Evolutionary conservation across 805 yeast species (phyloP).

Genomic region (Torulaspora gathmanii): DNA sequence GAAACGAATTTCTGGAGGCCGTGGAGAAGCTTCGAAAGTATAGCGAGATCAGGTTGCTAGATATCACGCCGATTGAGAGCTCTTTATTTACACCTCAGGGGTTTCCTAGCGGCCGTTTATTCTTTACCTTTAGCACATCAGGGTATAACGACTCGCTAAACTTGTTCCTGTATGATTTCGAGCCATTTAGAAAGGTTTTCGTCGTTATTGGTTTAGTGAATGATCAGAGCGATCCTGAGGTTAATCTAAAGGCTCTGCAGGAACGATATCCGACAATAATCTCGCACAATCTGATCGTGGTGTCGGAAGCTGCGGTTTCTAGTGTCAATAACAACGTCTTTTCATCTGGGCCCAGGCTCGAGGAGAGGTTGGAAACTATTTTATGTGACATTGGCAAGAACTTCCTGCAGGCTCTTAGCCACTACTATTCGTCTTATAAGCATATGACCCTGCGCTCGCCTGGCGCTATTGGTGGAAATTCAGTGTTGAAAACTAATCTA

Average conservation of each 20-base stretch:
- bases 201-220: constrained; percentile 49
- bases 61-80: constrained; percentile 62
- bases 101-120: constrained; percentile 70
- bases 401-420: constrained; percentile 59
- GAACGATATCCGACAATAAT: constrained; percentile 31
- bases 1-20: constrained; percentile 39
- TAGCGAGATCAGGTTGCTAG: constrained; percentile 66
- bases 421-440: constrained; percentile 65
- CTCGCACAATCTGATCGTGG: constrained; percentile 30
- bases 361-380: constrained; percentile 49
- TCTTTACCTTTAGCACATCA: constrained; percentile 49
- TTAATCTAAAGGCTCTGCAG: constrained; percentile 38
- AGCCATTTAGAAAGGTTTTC: constrained; percentile 78
- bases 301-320: not conserved
- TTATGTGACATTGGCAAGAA: constrained; percentile 68
- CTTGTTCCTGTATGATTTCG: constrained; percentile 75
- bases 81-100: constrained; percentile 74
- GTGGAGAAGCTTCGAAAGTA: constrained; percentile 43
- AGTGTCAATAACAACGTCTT: constrained; percentile 10
- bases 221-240: constrained; percentile 24
- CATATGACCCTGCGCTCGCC: constrained; percentile 84
- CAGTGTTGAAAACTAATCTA: constrained; percentile 37
- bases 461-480: constrained; percentile 52
- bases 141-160: constrained; percentile 48
- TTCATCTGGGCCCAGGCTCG: constrained; percentile 6